These are phyloP conservation scores for Torulaspora microellipsoides DNA, from an alignment of 805 yeast genomes.

Conservation along the genomic window DNA sequence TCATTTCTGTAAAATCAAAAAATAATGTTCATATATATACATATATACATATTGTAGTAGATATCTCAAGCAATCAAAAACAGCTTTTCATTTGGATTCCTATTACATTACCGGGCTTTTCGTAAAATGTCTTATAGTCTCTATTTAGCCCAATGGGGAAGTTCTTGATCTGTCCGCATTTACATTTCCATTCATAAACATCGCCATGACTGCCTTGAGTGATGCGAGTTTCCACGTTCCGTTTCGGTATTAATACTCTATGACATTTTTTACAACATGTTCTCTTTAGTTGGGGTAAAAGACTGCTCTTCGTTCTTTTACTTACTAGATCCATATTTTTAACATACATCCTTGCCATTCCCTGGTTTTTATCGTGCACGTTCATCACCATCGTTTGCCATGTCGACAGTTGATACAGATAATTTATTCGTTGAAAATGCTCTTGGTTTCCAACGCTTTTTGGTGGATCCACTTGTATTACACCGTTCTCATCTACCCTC, in stretches of 20 bases:
- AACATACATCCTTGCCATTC: slow-evolving; percentile 53
- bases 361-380: slow-evolving; percentile 16
- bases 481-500: slow-evolving; percentile 20
- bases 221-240: slow-evolving; percentile 22
- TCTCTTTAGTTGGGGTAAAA: slow-evolving; percentile 64
- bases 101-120: slow-evolving; percentile 19
- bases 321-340: slow-evolving; percentile 56
- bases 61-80: too few species aligned
- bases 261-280: slow-evolving; percentile 65
- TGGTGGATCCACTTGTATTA: slow-evolving; percentile 32
- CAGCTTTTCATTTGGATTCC: too few species aligned
- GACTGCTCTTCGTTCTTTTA: slow-evolving; percentile 60
- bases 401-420: slow-evolving; percentile 52
- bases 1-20: too few species aligned
- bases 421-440: slow-evolving; percentile 55
- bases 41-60: too few species aligned
- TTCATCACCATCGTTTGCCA: slow-evolving; percentile 32
- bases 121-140: slow-evolving; percentile 36
- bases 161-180: slow-evolving; percentile 49
- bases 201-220: slow-evolving; percentile 40
- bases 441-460: slow-evolving; percentile 48
- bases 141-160: slow-evolving; percentile 60
- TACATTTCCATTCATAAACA: slow-evolving; percentile 46
- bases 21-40: background rate
- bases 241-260: slow-evolving; percentile 42